phyloP scores from a whole-genome alignment of 2,329 filamentous ascomycete genomes.

The Tolypocladium inflatum region DNA sequence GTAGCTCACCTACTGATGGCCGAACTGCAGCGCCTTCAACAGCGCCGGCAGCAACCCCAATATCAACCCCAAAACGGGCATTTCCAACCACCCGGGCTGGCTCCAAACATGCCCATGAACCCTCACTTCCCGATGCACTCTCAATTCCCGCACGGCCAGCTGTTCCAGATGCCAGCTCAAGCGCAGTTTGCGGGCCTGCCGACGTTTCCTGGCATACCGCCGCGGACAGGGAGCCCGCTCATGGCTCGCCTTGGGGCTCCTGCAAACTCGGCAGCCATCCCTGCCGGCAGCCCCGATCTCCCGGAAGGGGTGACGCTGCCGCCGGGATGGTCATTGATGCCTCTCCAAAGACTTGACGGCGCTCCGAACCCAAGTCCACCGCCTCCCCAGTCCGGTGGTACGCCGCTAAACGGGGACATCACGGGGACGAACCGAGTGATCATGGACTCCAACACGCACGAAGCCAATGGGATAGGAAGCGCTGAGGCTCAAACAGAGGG shows the following conservation, averaged over 20 bases:
- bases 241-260: conserved; percentile 38
- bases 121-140: background rate
- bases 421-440: conserved; percentile 5
- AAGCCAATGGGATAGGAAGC: background rate
- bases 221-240: conserved; percentile 29
- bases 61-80: conserved; percentile 15
- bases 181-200: conserved; percentile 10
- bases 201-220: conserved; percentile 15
- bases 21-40: conserved; percentile 59
- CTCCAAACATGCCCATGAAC: conserved; percentile 3
- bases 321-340: conserved; percentile 54
- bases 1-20: conserved; percentile 56
- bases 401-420: conserved; percentile 7
- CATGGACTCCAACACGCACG: background rate
- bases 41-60: conserved; percentile 29
- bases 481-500: background rate
- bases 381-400: conserved; percentile 11
- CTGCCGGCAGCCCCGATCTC: conserved; percentile 50
- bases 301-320: conserved; percentile 56
- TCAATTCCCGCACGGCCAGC: conserved; percentile 7
- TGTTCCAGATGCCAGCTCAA: conserved; percentile 9
- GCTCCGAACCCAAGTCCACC: conserved; percentile 13
- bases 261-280: conserved; percentile 39
- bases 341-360: conserved; percentile 46
- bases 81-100: conserved; percentile 1